phyloP scores from a whole-genome alignment of 78 protist genomes.

The Planoprotostelium fungivorum region DNA sequence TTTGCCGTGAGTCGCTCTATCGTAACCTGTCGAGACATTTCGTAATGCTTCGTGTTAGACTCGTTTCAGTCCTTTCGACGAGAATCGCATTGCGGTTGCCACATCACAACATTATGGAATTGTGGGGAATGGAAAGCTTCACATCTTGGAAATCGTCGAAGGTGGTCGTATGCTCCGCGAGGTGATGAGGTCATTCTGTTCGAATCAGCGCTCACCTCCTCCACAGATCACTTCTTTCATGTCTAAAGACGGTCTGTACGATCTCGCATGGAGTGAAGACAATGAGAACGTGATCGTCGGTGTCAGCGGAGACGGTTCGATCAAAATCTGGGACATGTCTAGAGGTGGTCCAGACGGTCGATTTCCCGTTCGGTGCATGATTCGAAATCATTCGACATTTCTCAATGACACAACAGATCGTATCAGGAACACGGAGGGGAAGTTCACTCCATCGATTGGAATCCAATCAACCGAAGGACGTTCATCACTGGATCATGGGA shows the following conservation, averaged over 20 bases:
- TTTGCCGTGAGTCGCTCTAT: slow-evolving; percentile 18
- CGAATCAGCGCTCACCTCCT: too few relatives aligned
- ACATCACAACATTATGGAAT: slow-evolving; percentile 80
- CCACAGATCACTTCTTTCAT: slow-evolving; percentile 29
- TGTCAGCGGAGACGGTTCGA: slow-evolving; percentile 75
- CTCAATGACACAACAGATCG: slow-evolving; percentile 11
- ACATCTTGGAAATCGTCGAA: slow-evolving; percentile 36
- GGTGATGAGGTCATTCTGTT: neutral
- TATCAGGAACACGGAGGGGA: slow-evolving; percentile 69
- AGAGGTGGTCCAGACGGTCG: neutral
- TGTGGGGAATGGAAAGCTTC: slow-evolving; percentile 75
- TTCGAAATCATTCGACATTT: neutral
- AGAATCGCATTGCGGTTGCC: slow-evolving; percentile 61
- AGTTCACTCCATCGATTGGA: slow-evolving; percentile 73
- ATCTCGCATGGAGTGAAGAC: slow-evolving; percentile 73
- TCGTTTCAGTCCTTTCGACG: slow-evolving; percentile 70
- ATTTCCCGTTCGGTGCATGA: neutral
- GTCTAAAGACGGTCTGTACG: slow-evolving; percentile 74
- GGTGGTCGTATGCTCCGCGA: slow-evolving; percentile 3
- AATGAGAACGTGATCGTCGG: slow-evolving; percentile 56
- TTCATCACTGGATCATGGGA: slow-evolving; percentile 74
- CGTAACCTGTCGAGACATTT: neutral
- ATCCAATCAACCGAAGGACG: slow-evolving; percentile 26
- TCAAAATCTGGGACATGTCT: slow-evolving; percentile 64
- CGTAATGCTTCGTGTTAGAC: neutral